A percentile compares a stretch with the other conserved stretches of the same genome.
Conservation (phyloP, 2,329 filamentous ascomycete species). For the Diaporthe ampelina region DNA sequence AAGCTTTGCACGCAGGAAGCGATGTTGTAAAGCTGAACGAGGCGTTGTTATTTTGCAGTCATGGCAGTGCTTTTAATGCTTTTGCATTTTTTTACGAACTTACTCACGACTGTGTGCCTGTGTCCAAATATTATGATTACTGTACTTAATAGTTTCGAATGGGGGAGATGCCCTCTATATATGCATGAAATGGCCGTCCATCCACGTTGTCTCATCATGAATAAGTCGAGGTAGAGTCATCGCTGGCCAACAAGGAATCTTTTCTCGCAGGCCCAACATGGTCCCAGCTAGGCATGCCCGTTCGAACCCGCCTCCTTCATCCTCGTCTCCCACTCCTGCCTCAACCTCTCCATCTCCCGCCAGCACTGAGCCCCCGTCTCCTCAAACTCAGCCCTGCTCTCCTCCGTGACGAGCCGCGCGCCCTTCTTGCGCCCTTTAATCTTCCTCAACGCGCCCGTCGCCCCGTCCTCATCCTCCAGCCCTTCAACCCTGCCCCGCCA, state of each 20-base stretch:
- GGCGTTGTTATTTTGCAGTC: neutral
- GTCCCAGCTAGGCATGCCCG: neutral
- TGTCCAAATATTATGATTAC: constrained; percentile 26
- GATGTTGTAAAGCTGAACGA: neutral
- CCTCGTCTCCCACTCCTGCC: constrained; percentile 74
- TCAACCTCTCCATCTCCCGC: constrained; percentile 79
- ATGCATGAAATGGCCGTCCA: neutral
- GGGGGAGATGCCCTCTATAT: neutral
- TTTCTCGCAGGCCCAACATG: no score
- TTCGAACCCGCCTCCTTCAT: constrained; percentile 43
- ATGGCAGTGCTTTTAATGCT: neutral
- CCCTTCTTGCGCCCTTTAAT: constrained; percentile 71
- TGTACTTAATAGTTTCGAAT: neutral
- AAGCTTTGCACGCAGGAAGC: constrained; percentile 40
- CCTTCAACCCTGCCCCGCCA: constrained; percentile 71
- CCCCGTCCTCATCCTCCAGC: constrained; percentile 54
- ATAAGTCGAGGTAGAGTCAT: neutral
- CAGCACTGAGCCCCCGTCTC: constrained; percentile 72
- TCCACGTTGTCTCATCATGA: neutral
- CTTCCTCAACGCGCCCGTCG: constrained; percentile 63
- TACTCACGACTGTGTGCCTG: neutral
- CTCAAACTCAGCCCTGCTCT: constrained; percentile 73
- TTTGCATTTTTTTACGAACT: neutral
- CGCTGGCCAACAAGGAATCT: no score
- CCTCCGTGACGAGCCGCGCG: constrained; percentile 70